Conservation (phyloP, 169 alveolate genomes). For the Plasmodium relictum region DNA sequence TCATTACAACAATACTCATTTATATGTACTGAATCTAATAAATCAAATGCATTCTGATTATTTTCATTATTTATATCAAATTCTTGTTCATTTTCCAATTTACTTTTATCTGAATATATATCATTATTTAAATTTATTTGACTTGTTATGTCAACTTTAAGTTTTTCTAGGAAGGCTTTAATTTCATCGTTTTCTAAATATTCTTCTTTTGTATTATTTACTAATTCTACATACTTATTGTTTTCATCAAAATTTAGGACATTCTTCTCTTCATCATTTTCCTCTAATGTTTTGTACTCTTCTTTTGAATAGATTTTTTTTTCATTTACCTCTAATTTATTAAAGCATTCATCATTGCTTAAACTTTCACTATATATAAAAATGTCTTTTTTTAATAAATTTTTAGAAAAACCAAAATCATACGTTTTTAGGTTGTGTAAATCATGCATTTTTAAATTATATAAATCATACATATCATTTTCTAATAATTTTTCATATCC, state of each 20-base stretch:
- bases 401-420: slow-evolving; percentile 53
- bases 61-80: slow-evolving; percentile 5
- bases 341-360: not conserved
- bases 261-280: not conserved
- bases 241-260: not conserved
- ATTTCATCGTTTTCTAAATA: not conserved
- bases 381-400: slow-evolving; percentile 49
- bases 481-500: slow-evolving; percentile 49
- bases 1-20: slow-evolving; percentile 10
- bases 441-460: slow-evolving; percentile 67
- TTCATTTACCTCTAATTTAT: slow-evolving; percentile 1
- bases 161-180: not conserved
- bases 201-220: not conserved
- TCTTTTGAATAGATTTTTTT: not conserved
- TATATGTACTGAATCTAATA: slow-evolving; percentile 31
- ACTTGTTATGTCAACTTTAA: not conserved
- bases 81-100: slow-evolving; percentile 4
- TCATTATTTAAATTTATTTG: slow-evolving; percentile 11
- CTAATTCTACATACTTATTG: not conserved
- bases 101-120: not conserved
- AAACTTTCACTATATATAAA: slow-evolving; percentile 18
- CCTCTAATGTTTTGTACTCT: not conserved
- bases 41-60: slow-evolving; percentile 36
- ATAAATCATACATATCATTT: slow-evolving; percentile 68
- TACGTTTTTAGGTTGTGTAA: slow-evolving; percentile 29